Base-by-base conservation (phyloP, 352 stramenopile species). In the Phytophthora tubulina region DNA sequence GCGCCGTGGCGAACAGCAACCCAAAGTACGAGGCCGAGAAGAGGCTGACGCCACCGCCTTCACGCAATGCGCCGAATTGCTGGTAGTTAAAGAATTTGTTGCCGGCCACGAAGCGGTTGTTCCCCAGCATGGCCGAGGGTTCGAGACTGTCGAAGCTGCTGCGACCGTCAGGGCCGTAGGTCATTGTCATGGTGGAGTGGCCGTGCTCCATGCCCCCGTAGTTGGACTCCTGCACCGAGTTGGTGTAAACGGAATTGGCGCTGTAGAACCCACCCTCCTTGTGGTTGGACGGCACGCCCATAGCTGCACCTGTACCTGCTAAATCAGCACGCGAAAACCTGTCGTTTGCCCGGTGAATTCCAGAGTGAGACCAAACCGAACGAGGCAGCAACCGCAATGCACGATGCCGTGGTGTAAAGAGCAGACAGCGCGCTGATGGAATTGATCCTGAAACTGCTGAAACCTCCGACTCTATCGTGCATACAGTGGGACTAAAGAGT, bases 31-130 rank as follows among this genome's bases (percentile, higher is more conserved):
- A 70, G 30, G 68, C 33, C 10, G 86, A 91, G 62, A 93, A 92
- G 55, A 93, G 72, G 49, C 69, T 84, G 51, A 93, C 79, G 46
- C 78, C 70, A 21, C 86, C 84, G 49, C 86, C 86, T 50, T 82
- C 72, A 21, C 86, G 83, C 21, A 94, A 59, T 48, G 81, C 82
- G 38, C 85, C 86, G 73, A 90, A 94, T 59, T 88, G 76, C 56
- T 94, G 81, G 58, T 92, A 89, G 62, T 90, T 90, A 64, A 89
- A 92, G 59, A 91, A 90, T 57, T 92, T 85, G 52, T 88, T 86
- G 41, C 86, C 86, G 1, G 85, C 79, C 60, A 93, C 81, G 73
- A 84, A 84, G 15, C 77, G 67, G 54, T 84, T 82, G 67, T 76
- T 79, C 50, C 62, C 65, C 17, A 73, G 41, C 56, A 79, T 63